Percentiles rank a stretch among this genome's conserved stretches.
These are phyloP conservation scores for Chimonanthus praecox DNA, from an alignment of 164 flowering plant species.

Conservation along the genomic window DNA sequence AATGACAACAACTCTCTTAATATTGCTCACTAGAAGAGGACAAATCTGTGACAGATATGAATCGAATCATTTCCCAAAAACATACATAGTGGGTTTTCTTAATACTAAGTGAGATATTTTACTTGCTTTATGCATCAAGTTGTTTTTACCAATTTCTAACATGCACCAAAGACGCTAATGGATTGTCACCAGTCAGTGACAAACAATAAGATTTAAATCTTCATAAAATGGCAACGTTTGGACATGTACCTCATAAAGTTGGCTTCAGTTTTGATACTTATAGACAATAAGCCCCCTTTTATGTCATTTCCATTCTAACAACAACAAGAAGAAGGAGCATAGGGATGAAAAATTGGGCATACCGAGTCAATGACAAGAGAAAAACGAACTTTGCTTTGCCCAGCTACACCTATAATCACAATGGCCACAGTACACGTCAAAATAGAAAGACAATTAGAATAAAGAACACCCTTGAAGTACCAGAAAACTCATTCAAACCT, in stretches of 20 bases:
- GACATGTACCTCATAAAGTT: background rate
- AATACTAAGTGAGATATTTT: background rate
- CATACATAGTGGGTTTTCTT: too few relatives aligned
- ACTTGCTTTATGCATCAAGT: background rate
- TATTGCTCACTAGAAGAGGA: background rate
- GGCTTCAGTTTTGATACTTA: background rate
- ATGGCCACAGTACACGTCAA: background rate
- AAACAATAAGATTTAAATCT: too few relatives aligned
- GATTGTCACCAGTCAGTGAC: background rate
- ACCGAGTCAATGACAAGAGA: constrained; percentile 90
- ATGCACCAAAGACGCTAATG: background rate
- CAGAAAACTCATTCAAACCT: background rate
- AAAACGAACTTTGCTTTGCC: constrained; percentile 54
- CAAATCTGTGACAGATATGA: background rate
- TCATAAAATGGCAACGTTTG: background rate
- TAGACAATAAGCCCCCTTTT: background rate
- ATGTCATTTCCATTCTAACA: constrained; percentile 1
- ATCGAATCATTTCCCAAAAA: background rate
- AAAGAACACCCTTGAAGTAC: background rate
- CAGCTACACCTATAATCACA: constrained; percentile 52
- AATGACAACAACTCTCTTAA: background rate
- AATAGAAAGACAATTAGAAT: background rate
- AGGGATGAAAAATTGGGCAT: constrained; percentile 1
- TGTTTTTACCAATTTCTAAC: background rate
- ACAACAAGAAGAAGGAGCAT: background rate